Conservation (phyloP, 2,329 filamentous ascomycete genomes). For the Aspergillus texensis region DNA sequence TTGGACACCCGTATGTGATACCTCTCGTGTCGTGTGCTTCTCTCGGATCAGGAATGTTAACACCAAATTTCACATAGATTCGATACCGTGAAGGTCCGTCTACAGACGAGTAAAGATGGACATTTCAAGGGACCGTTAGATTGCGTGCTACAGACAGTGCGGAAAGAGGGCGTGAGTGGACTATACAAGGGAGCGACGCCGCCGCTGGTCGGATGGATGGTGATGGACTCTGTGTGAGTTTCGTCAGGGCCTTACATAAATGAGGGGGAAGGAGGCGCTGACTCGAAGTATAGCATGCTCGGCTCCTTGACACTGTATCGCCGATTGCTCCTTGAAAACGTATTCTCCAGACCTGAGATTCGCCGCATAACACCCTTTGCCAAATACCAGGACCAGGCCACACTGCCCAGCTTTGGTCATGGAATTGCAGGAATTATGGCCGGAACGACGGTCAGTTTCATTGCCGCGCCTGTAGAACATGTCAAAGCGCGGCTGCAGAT, state of each 20-base stretch:
- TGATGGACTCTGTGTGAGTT: slow-evolving; percentile 77
- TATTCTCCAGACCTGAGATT: slow-evolving; percentile 65
- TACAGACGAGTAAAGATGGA: slow-evolving; percentile 77
- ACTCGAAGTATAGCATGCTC: slow-evolving; percentile 65
- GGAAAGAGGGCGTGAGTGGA: slow-evolving; percentile 80
- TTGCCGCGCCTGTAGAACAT: slow-evolving; percentile 93
- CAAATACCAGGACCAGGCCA: slow-evolving; percentile 42
- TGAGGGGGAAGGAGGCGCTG: slow-evolving; percentile 19
- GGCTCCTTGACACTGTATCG: slow-evolving; percentile 91
- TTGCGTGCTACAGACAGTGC: slow-evolving; percentile 80
- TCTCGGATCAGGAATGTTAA: neutral
- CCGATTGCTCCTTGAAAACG: slow-evolving; percentile 74
- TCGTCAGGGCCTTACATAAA: neutral
- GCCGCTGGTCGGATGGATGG: slow-evolving; percentile 95
- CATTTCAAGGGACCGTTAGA: slow-evolving; percentile 86
- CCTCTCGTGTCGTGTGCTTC: neutral
- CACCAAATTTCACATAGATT: slow-evolving; percentile 57
- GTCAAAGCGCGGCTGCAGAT: slow-evolving; percentile 92
- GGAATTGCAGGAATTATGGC: slow-evolving; percentile 85
- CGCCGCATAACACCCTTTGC: slow-evolving; percentile 41
- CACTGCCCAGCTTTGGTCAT: slow-evolving; percentile 77
- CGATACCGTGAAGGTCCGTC: slow-evolving; percentile 93
- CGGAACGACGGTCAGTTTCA: slow-evolving; percentile 85
- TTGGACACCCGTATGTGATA: slow-evolving; percentile 60
- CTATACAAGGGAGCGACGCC: slow-evolving; percentile 95